Evolutionary conservation across 208 protist species (phyloP).

Genomic region (Wallacemonas rigidus): DNA sequence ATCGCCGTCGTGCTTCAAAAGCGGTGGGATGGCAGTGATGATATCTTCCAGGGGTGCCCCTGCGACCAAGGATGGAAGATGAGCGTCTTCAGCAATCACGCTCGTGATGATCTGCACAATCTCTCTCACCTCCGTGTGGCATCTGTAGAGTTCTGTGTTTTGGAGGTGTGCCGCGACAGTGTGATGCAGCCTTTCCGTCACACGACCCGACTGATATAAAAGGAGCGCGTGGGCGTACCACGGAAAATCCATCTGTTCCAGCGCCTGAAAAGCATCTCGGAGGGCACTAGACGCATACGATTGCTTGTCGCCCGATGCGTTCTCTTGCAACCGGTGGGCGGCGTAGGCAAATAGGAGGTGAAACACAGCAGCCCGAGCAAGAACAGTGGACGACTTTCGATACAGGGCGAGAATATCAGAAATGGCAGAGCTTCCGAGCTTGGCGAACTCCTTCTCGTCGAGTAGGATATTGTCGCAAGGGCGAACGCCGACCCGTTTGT

Average conservation of each 20-base stretch:
- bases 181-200: conserved; percentile 51
- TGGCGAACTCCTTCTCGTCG: conserved; percentile 41
- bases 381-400: conserved; percentile 56
- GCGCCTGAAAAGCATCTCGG: conserved; percentile 30
- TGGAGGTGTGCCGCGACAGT: conserved; percentile 71
- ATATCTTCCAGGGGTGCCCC: conserved; percentile 24
- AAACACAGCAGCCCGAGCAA: conserved; percentile 64
- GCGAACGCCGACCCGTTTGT: conserved; percentile 32
- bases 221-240: conserved; percentile 80
- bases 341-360: conserved; percentile 75
- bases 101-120: conserved; percentile 66
- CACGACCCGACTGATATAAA: conserved; percentile 70
- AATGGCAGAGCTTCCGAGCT: conserved; percentile 53
- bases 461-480: conserved; percentile 32
- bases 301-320: background rate
- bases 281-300: background rate
- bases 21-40: conserved; percentile 54
- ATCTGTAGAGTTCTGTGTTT: conserved; percentile 60
- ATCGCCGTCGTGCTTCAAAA: conserved; percentile 56
- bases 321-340: conserved; percentile 21
- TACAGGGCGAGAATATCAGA: conserved; percentile 59
- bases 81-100: conserved; percentile 61
- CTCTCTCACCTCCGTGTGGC: conserved; percentile 47
- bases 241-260: conserved; percentile 73
- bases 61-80: conserved; percentile 39